Evolutionary conservation across 192 early-diverging fungal genomes (phyloP), one percentile per base, ranked within the genome.

Genomic region (Podila clonocystis): DNA sequence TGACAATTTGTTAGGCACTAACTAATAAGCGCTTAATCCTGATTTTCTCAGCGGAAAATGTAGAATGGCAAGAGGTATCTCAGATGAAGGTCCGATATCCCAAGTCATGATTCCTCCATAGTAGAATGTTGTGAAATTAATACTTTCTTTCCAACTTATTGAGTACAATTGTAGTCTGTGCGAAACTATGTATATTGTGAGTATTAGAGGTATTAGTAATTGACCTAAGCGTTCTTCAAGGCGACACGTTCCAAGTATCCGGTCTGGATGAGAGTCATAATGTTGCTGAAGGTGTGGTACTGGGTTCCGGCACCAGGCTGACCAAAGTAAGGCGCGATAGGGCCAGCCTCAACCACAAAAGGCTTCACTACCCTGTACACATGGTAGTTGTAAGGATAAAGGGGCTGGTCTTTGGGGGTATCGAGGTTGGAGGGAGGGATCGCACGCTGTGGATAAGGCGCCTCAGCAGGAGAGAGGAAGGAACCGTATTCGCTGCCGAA

Each of bases 401-500:
- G n/a, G 24, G n/a, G 17, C 31, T 22, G 65, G 33, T 57, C 67
- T 20, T 63, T 24, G 22, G 73, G 36, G 5, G 73, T 68, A 55
- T 58, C 58, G 9, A 78, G 63, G 63, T 78, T 78, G 8, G 75
- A 72, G 36, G 75, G 69, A 38, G 75, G 75, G 33, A 78, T 50
- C 11, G 75, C 52, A 13, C 75, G 68, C 34, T 72, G 69, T 15
- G 70, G 70, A 45, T 78, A 78, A 30, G 69, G 69, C 3, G 75
- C 71, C 31, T 65, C 69, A 30, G 75, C 68, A 50, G 75, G 75
- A 9, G 70, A 62, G 55, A 78, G 33, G 38, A 36, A 78, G 12
- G 33, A 12, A 33, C 75, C 75, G 45, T 71, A 78, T 60, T 78
- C 75, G 17, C 63, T 71, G 34, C 75, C 75, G 38, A 78, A 78